Evolutionary conservation across 1,284 basidiomycete genomes (phyloP).

Genomic region (Ganoderma lingzhi): DNA sequence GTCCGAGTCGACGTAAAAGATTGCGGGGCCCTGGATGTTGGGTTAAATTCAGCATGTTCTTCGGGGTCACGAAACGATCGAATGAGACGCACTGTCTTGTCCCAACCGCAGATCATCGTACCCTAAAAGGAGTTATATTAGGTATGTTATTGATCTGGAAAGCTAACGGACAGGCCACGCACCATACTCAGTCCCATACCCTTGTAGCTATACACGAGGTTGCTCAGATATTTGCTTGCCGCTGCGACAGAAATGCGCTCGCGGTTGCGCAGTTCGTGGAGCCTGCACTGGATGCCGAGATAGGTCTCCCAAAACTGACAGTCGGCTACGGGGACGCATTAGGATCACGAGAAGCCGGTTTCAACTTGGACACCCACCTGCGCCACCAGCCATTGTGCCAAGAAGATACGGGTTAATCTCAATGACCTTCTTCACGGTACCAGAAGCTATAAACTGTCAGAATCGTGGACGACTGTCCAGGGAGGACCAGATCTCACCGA

Average conservation of each 20-base stretch:
- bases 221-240: conserved; percentile 97
- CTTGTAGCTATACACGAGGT: conserved; percentile 98
- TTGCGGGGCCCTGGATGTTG: conserved; percentile 79
- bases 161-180: conserved; percentile 33
- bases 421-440: conserved; percentile 98
- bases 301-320: conserved; percentile 99
- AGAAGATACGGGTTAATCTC: conserved; percentile 99
- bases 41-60: background rate
- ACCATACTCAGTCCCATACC: conserved; percentile 99
- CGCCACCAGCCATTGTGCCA: conserved; percentile 99
- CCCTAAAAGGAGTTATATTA: conserved; percentile 60
- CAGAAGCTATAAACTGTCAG: conserved; percentile 68
- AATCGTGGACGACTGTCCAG: background rate
- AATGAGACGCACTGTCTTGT: conserved; percentile 85
- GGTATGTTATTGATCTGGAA: conserved; percentile 3
- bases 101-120: conserved; percentile 99
- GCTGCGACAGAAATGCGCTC: conserved; percentile 99
- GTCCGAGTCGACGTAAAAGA: conserved; percentile 99
- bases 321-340: conserved; percentile 65
- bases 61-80: background rate
- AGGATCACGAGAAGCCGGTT: conserved; percentile 21
- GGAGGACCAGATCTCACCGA: conserved; percentile 66
- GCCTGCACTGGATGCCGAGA: conserved; percentile 95
- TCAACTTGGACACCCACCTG: conserved; percentile 63
- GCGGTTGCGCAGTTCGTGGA: conserved; percentile 97